Percentiles rank a stretch among this genome's conserved stretches.
Evolutionary conservation across 164 flowering plant genomes (phyloP).

Genomic region (Platanus orientalis): DNA sequence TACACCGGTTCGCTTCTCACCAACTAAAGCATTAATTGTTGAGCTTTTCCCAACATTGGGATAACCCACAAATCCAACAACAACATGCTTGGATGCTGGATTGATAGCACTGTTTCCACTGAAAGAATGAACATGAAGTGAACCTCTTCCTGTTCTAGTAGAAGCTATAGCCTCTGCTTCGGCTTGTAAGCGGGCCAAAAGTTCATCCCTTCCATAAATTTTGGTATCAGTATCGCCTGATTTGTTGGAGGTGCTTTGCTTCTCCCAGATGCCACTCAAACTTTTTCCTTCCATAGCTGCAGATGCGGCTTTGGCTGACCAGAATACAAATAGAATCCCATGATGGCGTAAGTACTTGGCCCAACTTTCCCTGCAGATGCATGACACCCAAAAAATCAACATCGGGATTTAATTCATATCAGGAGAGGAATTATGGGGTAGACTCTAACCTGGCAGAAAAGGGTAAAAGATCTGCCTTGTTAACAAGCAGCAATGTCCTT

Average conservation of each 20-base stretch:
- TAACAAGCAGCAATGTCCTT: slow-evolving; percentile 75
- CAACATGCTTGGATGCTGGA: slow-evolving; percentile 34
- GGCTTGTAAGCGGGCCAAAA: slow-evolving; percentile 68
- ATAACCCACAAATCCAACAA: slow-evolving; percentile 93
- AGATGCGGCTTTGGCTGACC: slow-evolving; percentile 98
- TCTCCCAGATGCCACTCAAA: slow-evolving; percentile 26
- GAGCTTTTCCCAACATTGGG: slow-evolving; percentile 99
- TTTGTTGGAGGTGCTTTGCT: slow-evolving; percentile 17
- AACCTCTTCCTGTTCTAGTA: slow-evolving; percentile 25
- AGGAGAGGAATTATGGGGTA: neutral
- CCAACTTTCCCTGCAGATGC: slow-evolving; percentile 66
- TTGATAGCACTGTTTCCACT: slow-evolving; percentile 12
- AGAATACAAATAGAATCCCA: slow-evolving; percentile 71
- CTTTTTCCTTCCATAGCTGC: slow-evolving; percentile 68
- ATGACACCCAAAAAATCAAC: neutral
- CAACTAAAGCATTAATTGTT: slow-evolving; percentile 93
- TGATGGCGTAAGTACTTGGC: slow-evolving; percentile 63
- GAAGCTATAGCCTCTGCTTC: slow-evolving; percentile 82
- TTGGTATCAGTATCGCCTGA: slow-evolving; percentile 43
- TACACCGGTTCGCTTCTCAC: slow-evolving; percentile 84
- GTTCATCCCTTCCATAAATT: slow-evolving; percentile 80
- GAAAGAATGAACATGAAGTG: slow-evolving; percentile 17
- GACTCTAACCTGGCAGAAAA: slow-evolving; percentile 47
- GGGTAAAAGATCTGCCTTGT: slow-evolving; percentile 97
- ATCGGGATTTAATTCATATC: neutral